These are phyloP conservation scores for Ananas comosus DNA, from an alignment of 176 grass and related monocot species.

Conservation along the genomic window DNA sequence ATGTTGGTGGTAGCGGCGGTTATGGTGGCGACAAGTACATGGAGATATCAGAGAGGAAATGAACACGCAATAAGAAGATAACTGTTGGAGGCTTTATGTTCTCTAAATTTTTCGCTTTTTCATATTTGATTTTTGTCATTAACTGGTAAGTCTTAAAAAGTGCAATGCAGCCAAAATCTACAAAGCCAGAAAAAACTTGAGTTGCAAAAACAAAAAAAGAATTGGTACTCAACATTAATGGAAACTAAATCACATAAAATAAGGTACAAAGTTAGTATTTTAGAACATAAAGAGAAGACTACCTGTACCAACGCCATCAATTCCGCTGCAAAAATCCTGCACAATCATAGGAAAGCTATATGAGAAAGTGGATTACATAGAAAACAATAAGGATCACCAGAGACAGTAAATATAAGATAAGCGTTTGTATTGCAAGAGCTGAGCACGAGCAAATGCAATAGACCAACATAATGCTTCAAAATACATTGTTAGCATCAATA, in stretches of 20 bases:
- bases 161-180: too few relatives aligned
- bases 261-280: slow-evolving; percentile 1
- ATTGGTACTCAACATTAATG: background rate
- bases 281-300: slow-evolving; percentile 27
- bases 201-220: too few relatives aligned
- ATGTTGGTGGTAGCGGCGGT: too few relatives aligned
- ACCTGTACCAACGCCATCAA: slow-evolving; percentile 78
- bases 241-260: background rate
- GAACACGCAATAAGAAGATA: too few relatives aligned
- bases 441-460: background rate
- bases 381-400: slow-evolving; percentile 4
- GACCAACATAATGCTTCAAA: too few relatives aligned
- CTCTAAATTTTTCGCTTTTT: too few relatives aligned
- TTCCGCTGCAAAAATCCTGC: slow-evolving; percentile 91
- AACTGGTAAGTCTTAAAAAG: too few relatives aligned
- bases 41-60: too few relatives aligned
- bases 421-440: background rate
- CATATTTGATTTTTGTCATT: too few relatives aligned
- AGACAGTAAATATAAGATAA: background rate
- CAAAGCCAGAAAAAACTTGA: too few relatives aligned
- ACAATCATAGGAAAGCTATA: slow-evolving; percentile 17
- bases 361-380: background rate
- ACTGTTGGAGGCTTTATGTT: too few relatives aligned
- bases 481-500: background rate
- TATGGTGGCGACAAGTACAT: too few relatives aligned